Base-by-base conservation (phyloP, 2,329 filamentous ascomycete genomes). In the Trichoderma sp. region DNA sequence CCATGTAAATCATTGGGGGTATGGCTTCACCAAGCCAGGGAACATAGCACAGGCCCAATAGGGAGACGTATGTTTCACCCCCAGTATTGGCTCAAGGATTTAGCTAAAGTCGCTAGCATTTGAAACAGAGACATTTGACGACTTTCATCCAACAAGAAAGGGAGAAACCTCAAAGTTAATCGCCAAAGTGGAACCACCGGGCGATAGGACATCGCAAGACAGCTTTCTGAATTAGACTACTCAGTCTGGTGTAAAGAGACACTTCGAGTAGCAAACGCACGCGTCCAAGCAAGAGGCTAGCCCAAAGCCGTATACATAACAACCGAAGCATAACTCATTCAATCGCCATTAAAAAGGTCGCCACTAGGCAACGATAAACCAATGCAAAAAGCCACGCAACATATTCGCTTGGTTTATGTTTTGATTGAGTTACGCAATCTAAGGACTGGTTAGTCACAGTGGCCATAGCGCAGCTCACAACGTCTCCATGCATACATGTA, bases 361-460 rank as follows among this genome's bases (percentile, higher is more conserved):
- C 37, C 53, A 37, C 53, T 37, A 14, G 33, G 33, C 33, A 59
- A 59, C 24, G 19, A 56, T 27, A 29, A 35, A 16, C 13, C 13
- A 21, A 49, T 59, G 29, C 55, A 31, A 59, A 37, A 67, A 47
- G 62, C 62, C 62, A 66, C 62, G 21, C 29, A 11, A 21, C 35
- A 29, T 19, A 35, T 5, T 52, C 14, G 5, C 4, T 19, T 59
- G 6, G 16, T 35, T 35, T 5, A 5, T 40, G 37, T 19, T 21
- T 58, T 10, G n/a, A 21, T 58, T 14, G n/a, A 37, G 37, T 5
- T 58, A 37, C 27, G 21, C 37, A 58, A 47, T 10, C 37, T 35
- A n/a, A 49, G 19, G 29, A 21, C 16, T 24, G 0, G 37, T 66
- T 47, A 58, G 63, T 55, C 6, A 16, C 13, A 19, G 13, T 35